Base-by-base conservation (phyloP, 805 yeast genomes). In the Dipodascopsis tothii region DNA sequence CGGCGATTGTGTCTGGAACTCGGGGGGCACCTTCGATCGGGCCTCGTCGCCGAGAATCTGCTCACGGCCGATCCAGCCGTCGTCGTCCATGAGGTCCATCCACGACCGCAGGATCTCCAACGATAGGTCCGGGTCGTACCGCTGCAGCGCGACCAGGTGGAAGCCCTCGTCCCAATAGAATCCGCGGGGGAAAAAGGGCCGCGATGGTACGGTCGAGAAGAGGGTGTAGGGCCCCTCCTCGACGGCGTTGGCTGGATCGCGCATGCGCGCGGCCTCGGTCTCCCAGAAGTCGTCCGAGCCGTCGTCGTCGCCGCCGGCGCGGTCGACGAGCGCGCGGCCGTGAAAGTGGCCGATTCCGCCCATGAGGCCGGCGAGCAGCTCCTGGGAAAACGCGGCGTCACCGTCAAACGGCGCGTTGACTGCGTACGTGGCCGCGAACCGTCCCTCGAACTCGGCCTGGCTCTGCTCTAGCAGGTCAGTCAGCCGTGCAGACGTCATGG, bases 121-220 rank as follows among this genome's bases (percentile, higher is more conserved):
- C 30, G 45, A 37, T 3, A 52, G 43, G 23, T 50, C 57, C 3
- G 45, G 41, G 23, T 92, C 97, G 60, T 81, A 88, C 38, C 81
- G 81, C 54, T 84, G 63, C 32, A 92, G 67, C 5, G 94, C 94
- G 33, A 88, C 68, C 47, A 90, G 68, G 61, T 90, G 96, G 64
- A 92, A 92, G 0, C 98, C 98, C 65, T 92, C 98, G 64, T 92
- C 98, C 98, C 98, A 92, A 59, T 84, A 86, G 59, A 92, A 92
- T 0, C 98, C 98, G 51, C 98, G 73, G 3, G 98, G 97, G 64
- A 92, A 92, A 58, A 84, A 85, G 0, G 95, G 85, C 41, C 98
- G 72, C 39, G 95, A 84, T 2, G 98, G 98, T 27, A 86, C 92
- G 19, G 86, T 71, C 0, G 92, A 75, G 56, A 87, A 84, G 39